These are phyloP conservation scores for Termitomyces sp. DNA, from an alignment of 768 basidiomycete genomes.

Conservation along the genomic window DNA sequence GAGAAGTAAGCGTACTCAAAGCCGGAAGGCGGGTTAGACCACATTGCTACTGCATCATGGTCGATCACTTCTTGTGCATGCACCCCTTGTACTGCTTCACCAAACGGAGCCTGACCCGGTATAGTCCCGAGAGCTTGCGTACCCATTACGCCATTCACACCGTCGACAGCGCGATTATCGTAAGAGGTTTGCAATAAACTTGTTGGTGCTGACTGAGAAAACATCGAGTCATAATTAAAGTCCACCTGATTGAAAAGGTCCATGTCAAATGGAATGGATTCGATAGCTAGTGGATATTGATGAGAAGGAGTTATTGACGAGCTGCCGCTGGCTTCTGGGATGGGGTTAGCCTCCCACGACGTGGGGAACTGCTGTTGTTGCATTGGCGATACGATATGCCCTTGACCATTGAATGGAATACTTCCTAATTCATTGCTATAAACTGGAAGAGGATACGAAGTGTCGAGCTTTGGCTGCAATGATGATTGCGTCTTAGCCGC, in stretches of 20 bases:
- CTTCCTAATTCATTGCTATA: slow-evolving; percentile 60
- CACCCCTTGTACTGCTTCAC: neutral
- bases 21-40: slow-evolving; percentile 62
- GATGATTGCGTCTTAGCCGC: slow-evolving; percentile 3
- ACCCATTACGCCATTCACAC: neutral
- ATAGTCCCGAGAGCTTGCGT: neutral
- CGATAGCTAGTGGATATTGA: neutral
- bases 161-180: neutral
- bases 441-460: slow-evolving; percentile 40
- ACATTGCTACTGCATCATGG: slow-evolving; percentile 58
- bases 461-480: neutral
- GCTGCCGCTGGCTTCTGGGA: neutral
- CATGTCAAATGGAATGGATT: slow-evolving; percentile 17
- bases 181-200: neutral
- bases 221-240: slow-evolving; percentile 1
- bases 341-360: slow-evolving; percentile 1
- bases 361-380: neutral
- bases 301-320: neutral
- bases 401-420: slow-evolving; percentile 39
- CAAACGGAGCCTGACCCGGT: neutral
- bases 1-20: slow-evolving; percentile 51
- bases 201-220: slow-evolving; percentile 1
- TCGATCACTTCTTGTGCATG: slow-evolving; percentile 30
- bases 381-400: neutral
- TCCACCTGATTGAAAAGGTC: slow-evolving; percentile 24